Conservation (phyloP, 768 basidiomycete genomes). For the Lentinula sp. region DNA sequence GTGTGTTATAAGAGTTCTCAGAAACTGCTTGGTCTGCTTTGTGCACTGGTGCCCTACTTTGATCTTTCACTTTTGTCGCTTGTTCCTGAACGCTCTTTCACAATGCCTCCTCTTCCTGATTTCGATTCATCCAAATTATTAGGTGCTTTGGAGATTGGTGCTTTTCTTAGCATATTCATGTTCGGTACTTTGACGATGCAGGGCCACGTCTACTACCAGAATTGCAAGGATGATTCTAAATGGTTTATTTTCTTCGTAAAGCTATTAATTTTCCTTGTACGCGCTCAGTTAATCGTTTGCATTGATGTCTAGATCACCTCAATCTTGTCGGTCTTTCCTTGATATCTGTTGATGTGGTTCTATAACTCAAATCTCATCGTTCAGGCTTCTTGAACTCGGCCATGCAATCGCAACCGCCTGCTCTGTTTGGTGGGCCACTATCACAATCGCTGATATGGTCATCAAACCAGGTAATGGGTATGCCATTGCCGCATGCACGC, state of each 20-base stretch:
- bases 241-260: not conserved
- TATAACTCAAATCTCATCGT: not conserved
- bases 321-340: not conserved
- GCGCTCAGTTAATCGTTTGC: not conserved
- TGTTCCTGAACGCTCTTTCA: not conserved
- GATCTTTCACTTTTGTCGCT: not conserved
- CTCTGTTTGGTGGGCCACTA: constrained; percentile 7
- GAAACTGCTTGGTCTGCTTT: not conserved
- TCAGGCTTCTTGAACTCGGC: constrained; percentile 2
- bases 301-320: not conserved
- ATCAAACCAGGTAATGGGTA: constrained; percentile 6
- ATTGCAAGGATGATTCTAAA: not conserved
- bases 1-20: no score
- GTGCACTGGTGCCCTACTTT: not conserved
- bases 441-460: not conserved
- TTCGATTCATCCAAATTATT: not conserved
- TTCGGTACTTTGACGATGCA: not conserved
- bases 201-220: not conserved
- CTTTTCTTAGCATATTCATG: constrained; percentile 1
- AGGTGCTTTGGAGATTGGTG: constrained; percentile 4
- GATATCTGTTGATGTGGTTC: no score
- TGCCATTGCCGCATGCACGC: not conserved
- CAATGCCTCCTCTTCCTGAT: not conserved
- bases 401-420: constrained; percentile 4
- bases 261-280: not conserved